Evolutionary conservation across 768 basidiomycete genomes (phyloP).

Genomic region (Cystobasidium ongulense): DNA sequence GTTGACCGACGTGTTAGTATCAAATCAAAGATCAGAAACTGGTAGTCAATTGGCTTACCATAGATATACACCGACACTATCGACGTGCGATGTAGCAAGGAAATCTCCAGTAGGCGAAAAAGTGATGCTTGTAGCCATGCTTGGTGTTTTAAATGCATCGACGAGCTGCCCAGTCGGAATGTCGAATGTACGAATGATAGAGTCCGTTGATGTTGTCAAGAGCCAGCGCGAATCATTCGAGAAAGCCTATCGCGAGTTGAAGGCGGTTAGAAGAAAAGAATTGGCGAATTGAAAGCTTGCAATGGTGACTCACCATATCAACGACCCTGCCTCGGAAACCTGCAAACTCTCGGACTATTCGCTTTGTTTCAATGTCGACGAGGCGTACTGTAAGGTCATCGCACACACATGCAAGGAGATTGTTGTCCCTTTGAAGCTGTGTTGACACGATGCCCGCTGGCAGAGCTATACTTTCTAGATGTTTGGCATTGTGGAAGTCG

Average conservation of each 20-base stretch:
- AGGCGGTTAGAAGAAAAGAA: too few species aligned
- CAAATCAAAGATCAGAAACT: background rate
- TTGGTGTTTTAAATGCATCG: constrained; percentile 78
- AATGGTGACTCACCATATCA: constrained; percentile 59
- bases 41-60: constrained; percentile 54
- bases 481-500: constrained; percentile 77
- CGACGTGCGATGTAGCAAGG: constrained; percentile 86
- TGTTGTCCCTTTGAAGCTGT: constrained; percentile 71
- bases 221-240: constrained; percentile 95
- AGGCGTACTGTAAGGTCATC: constrained; percentile 79
- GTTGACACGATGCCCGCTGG: constrained; percentile 64
- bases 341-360: constrained; percentile 77
- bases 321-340: constrained; percentile 77
- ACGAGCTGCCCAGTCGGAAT: constrained; percentile 86
- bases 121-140: constrained; percentile 76
- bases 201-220: constrained; percentile 76
- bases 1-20: constrained; percentile 9
- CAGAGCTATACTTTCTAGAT: constrained; percentile 57
- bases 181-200: constrained; percentile 87
- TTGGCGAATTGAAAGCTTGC: background rate
- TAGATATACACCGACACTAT: constrained; percentile 87
- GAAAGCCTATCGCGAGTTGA: constrained; percentile 58
- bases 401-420: constrained; percentile 69
- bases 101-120: constrained; percentile 96
- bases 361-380: constrained; percentile 80